Evolutionary conservation across 345 rosid species (phyloP).

Genomic region (Laguncularia racemosa): DNA sequence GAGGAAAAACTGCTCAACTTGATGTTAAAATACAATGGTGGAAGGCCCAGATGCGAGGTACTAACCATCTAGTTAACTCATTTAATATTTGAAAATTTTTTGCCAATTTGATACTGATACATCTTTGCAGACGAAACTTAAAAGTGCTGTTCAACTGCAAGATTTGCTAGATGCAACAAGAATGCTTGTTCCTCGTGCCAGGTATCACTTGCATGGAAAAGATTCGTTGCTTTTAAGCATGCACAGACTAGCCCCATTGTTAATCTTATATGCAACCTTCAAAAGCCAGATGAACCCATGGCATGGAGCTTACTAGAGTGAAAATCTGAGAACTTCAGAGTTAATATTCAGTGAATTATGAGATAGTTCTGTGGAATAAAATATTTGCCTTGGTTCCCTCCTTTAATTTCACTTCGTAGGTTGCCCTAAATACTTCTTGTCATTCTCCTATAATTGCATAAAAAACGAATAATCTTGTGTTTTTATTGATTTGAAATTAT

Average conservation of each 20-base stretch:
- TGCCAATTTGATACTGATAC: slow-evolving; percentile 3
- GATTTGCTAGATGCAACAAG: slow-evolving; percentile 98
- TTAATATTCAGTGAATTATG: too few relatives aligned
- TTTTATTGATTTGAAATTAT: too few relatives aligned
- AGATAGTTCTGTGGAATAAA: too few relatives aligned
- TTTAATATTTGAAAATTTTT: slow-evolving; percentile 4
- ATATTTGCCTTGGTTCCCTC: not conserved
- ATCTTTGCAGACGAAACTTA: slow-evolving; percentile 84
- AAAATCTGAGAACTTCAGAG: too few relatives aligned
- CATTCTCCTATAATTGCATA: too few relatives aligned
- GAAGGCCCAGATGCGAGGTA: slow-evolving; percentile 91
- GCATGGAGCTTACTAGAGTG: too few relatives aligned
- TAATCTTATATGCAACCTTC: not conserved
- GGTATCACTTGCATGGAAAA: slow-evolving; percentile 33
- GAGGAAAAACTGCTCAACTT: slow-evolving; percentile 92
- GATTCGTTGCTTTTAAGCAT: not conserved
- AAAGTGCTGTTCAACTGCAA: slow-evolving; percentile 95
- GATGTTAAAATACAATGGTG: slow-evolving; percentile 97
- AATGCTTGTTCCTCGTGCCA: slow-evolving; percentile 83
- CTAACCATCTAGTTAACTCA: slow-evolving; percentile 6
- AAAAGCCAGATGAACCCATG: not conserved
- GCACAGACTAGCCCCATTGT: not conserved
- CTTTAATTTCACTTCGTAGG: not conserved
- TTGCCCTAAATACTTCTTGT: not conserved
- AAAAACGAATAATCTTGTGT: too few relatives aligned